phyloP scores from a whole-genome alignment of 768 basidiomycete genomes.

The Kockovaella imperatae region DNA sequence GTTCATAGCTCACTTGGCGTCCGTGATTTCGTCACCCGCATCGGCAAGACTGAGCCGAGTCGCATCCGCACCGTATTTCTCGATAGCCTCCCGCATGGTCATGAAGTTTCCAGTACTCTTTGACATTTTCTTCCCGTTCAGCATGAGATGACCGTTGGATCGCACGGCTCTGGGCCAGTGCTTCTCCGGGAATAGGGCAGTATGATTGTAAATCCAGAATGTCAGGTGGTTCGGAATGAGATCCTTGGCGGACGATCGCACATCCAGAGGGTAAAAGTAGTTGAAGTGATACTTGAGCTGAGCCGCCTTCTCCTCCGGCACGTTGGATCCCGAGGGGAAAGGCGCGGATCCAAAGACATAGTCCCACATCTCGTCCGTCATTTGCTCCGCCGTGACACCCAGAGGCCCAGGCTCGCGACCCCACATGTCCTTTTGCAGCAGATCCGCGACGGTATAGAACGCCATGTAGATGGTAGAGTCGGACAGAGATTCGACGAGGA shows the following conservation, averaged over 20 bases:
- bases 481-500: constrained; percentile 91
- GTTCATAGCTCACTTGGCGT: constrained; percentile 60
- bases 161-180: constrained; percentile 88
- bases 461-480: constrained; percentile 99
- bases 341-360: constrained; percentile 65
- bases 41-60: constrained; percentile 86
- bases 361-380: constrained; percentile 98
- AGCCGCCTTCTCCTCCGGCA: constrained; percentile 70
- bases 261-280: constrained; percentile 97
- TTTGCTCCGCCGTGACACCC: constrained; percentile 76
- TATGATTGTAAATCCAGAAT: constrained; percentile 88
- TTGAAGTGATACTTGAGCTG: constrained; percentile 80
- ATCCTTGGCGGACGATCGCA: constrained; percentile 96
- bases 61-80: constrained; percentile 96
- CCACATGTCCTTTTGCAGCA: constrained; percentile 75
- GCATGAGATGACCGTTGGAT: constrained; percentile 88
- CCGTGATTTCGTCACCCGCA: constrained; percentile 93
- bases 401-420: constrained; percentile 73
- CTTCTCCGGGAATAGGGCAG: constrained; percentile 79
- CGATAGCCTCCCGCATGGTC: constrained; percentile 76
- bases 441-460: constrained; percentile 89
- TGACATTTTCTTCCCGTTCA: constrained; percentile 98
- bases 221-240: constrained; percentile 91
- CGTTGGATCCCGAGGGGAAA: constrained; percentile 50
- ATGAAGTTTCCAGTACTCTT: constrained; percentile 94